Evolutionary conservation across 163 green algal genomes (phyloP), one percentile per base, ranked within the genome.

Genomic region (Chlamydomonas reinhardtii): DNA sequence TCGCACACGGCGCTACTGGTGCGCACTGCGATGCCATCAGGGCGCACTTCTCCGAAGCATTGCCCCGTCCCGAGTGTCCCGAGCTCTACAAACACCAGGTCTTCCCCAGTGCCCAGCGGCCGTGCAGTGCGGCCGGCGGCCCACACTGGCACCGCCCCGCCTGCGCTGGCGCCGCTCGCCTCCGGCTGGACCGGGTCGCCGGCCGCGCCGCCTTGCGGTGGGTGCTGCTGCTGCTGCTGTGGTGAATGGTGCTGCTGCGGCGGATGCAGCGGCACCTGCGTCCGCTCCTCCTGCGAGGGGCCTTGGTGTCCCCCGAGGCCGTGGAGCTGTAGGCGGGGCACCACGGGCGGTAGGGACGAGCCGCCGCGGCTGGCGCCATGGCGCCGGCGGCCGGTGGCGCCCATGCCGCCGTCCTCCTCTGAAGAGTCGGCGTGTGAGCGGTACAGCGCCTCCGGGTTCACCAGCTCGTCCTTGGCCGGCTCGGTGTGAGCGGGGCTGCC

Each of bases 1-100:
- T 86, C 80, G 69, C 70, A 80, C 54, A 86, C 80, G 43, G 80
- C 80, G 48, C 34, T 66, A 15, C 48, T 64, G 56, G 66, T 70
- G 25, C 80, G 69, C 70, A 86, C 29, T 1, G 56, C 54, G 34
- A 65, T 59, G 32, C 80, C 80, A 56, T 86, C 80, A 2, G 54
- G 32, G 16, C 56, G 69, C 20, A 86, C 80, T 70, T 86, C 80
- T n/a, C 80, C 80, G 25, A 86, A 86, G 70, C 80, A 86, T 70
- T 86, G 80, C 31, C 80, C 80, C 27, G 80, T 35, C 17, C 52
- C 73, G 54, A 86, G 56, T 59, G 39, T 43, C 27, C 80, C 80
- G 27, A 79, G 32, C 70, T 86, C 80, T 70, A 86, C 70, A 66
- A 86, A 86, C 14, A 86, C 80, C 27, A 79, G 5, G 27, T 86